Conservation (phyloP, 345 rosid species). For the Melaleuca alternifolia region DNA sequence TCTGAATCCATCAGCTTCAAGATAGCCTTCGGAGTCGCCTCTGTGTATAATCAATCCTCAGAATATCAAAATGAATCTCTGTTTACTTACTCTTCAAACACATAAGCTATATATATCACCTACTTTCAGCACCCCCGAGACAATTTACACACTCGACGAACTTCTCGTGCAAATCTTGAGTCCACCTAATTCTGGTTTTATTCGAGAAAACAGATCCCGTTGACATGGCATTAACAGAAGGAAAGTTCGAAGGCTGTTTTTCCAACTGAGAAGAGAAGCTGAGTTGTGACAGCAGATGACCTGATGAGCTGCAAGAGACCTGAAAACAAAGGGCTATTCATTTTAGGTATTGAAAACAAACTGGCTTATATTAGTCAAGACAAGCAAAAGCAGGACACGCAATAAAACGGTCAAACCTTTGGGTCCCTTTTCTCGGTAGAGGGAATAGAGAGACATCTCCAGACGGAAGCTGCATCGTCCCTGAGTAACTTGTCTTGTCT, state of each 20-base stretch:
- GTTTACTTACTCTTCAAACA: background rate
- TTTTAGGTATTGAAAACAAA: background rate
- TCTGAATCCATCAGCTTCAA: slow-evolving; percentile 82
- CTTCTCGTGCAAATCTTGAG: slow-evolving; percentile 80
- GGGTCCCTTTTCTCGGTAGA: background rate
- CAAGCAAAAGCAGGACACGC: background rate
- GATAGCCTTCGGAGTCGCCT: slow-evolving; percentile 90
- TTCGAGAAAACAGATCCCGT: slow-evolving; percentile 8
- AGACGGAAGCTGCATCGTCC: background rate
- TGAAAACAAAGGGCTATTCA: background rate
- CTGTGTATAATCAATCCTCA: slow-evolving; percentile 19
- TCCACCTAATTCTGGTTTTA: slow-evolving; percentile 82
- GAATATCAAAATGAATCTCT: background rate
- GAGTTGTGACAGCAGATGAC: slow-evolving; percentile 16
- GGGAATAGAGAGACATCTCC: background rate
- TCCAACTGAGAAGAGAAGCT: slow-evolving; percentile 18
- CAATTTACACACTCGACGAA: slow-evolving; percentile 69
- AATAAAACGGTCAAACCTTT: background rate
- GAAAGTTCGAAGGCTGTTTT: slow-evolving; percentile 17
- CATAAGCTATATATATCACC: background rate
- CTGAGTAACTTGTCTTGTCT: background rate
- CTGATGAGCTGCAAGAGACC: slow-evolving; percentile 4
- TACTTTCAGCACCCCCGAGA: slow-evolving; percentile 85
- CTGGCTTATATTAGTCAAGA: background rate
- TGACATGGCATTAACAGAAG: slow-evolving; percentile 11